Conservation (phyloP, 2,329 filamentous ascomycete genomes). For the Zymoseptoria ardabiliae region DNA sequence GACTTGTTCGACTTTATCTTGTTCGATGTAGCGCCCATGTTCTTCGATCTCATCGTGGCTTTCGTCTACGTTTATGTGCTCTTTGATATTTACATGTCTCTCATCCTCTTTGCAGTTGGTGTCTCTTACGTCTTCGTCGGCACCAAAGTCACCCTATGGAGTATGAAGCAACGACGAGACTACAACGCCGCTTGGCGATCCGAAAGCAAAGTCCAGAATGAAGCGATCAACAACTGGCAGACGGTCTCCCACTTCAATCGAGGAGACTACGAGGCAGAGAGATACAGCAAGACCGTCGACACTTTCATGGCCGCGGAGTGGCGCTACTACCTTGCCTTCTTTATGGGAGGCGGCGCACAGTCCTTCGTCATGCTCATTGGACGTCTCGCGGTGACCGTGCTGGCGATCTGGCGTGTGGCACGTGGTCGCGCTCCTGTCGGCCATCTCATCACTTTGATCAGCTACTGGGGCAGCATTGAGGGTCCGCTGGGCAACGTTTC, state of each 20-base stretch:
- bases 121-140: constrained; percentile 48
- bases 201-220: constrained; percentile 49
- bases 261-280: constrained; percentile 45
- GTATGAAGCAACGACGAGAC: constrained; percentile 21
- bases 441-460: constrained; percentile 56
- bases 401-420: constrained; percentile 49
- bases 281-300: constrained; percentile 39
- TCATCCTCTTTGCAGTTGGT: constrained; percentile 42
- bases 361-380: constrained; percentile 43
- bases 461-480: constrained; percentile 52
- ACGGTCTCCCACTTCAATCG: constrained; percentile 56
- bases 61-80: constrained; percentile 54
- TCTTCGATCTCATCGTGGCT: constrained; percentile 55
- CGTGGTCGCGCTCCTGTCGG: constrained; percentile 47
- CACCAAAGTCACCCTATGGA: constrained; percentile 38
- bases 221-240: constrained; percentile 54
- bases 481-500: constrained; percentile 45
- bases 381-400: constrained; percentile 42
- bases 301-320: constrained; percentile 29
- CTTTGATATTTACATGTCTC: constrained; percentile 55
- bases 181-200: constrained; percentile 35
- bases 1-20: constrained; percentile 53
- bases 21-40: constrained; percentile 54
- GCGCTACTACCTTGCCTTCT: constrained; percentile 24
- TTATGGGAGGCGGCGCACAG: constrained; percentile 36